Conservation (phyloP, 371 early-diverging fungal genomes). For the Ordospora colligata region DNA sequence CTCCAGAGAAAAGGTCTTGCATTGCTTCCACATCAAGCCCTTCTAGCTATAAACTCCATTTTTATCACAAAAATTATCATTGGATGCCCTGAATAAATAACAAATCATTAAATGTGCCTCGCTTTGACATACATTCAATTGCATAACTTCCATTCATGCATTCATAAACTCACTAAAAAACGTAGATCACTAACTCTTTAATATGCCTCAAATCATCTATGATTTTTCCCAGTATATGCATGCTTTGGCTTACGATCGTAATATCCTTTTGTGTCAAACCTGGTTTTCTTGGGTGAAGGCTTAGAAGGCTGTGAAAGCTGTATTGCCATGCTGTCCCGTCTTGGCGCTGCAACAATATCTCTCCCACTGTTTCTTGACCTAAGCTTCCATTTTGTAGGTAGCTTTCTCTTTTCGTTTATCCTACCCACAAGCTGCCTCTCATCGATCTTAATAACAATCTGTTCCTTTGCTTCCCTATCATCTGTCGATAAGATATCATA, state of each 20-base stretch:
- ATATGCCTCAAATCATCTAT: slow-evolving; percentile 2
- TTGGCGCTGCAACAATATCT: neutral
- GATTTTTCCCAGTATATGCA: slow-evolving; percentile 27
- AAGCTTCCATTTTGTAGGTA: neutral
- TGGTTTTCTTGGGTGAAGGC: slow-evolving; percentile 35
- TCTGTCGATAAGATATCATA: slow-evolving; percentile 49
- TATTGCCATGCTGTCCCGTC: neutral
- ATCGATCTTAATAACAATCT: slow-evolving; percentile 40
- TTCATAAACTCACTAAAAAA: too few relatives aligned
- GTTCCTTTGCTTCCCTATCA: slow-evolving; percentile 49
- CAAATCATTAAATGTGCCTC: neutral
- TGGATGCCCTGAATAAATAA: neutral
- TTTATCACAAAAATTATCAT: neutral
- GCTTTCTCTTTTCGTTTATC: slow-evolving; percentile 15
- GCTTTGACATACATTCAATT: too few relatives aligned
- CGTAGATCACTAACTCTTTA: neutral
- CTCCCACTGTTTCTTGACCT: slow-evolving; percentile 10
- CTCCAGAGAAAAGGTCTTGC: slow-evolving; percentile 6
- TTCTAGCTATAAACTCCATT: neutral
- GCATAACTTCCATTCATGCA: too few relatives aligned
- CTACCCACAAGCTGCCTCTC: slow-evolving; percentile 29
- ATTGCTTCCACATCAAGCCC: slow-evolving; percentile 2
- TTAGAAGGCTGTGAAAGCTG: slow-evolving; percentile 11
- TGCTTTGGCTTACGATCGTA: slow-evolving; percentile 46
- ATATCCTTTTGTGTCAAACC: slow-evolving; percentile 12